phyloP scores from a whole-genome alignment of 306 rosid genomes.

The Canavalia gladiata region DNA sequence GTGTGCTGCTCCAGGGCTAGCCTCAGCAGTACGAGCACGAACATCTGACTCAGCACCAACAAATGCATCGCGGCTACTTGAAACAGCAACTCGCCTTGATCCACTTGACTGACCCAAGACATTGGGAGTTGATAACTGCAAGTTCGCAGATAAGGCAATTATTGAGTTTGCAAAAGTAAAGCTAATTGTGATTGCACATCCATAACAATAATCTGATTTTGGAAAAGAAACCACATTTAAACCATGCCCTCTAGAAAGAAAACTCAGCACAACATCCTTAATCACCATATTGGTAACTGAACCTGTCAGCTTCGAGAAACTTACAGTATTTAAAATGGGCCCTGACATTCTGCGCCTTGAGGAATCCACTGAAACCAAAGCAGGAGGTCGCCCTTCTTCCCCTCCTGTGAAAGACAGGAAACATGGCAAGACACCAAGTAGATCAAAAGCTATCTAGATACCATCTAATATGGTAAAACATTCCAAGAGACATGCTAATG shows the following conservation, averaged over 20 bases:
- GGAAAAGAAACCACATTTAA: constrained; percentile 27
- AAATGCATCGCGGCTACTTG: constrained; percentile 81
- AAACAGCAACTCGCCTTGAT: constrained; percentile 85
- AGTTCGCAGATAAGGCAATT: constrained; percentile 38
- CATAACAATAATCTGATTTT: neutral
- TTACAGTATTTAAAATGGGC: constrained; percentile 67
- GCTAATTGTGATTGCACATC: constrained; percentile 12
- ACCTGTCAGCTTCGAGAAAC: constrained; percentile 59
- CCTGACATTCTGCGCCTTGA: constrained; percentile 79
- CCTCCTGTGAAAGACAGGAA: constrained; percentile 58
- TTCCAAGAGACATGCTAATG: constrained; percentile 1
- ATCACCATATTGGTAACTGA: constrained; percentile 54
- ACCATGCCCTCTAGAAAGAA: constrained; percentile 35
- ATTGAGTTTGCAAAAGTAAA: constrained; percentile 15
- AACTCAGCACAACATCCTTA: constrained; percentile 59
- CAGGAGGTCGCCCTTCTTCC: constrained; percentile 81
- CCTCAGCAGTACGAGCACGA: constrained; percentile 72
- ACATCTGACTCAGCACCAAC: constrained; percentile 77
- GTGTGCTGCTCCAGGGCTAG: constrained; percentile 76
- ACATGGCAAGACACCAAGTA: neutral
- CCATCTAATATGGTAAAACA: constrained; percentile 11
- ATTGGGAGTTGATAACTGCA: constrained; percentile 71
- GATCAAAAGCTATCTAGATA: constrained; percentile 23
- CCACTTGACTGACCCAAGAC: constrained; percentile 80
- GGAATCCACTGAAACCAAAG: constrained; percentile 75